Base-by-base conservation (phyloP, 371 early-diverging fungal genomes). In the Mortierella sp. region DNA sequence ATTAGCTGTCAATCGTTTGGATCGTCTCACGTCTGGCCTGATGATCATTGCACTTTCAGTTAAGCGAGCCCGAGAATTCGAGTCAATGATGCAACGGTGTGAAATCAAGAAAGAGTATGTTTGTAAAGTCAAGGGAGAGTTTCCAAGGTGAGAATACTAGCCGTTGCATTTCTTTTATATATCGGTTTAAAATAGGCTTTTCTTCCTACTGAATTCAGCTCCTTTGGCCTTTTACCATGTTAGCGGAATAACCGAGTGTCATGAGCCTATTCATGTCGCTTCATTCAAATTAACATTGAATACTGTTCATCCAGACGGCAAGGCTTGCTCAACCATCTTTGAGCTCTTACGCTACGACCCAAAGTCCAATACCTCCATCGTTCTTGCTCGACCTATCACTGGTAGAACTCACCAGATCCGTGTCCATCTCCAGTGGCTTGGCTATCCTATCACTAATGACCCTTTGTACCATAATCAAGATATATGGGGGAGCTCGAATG, bases 341-440 rank as follows among this genome's bases (percentile, higher is more conserved):
- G 86, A 91, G 49, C 82, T 88, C 3, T 54, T 95, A 3, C 81
- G 83, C 19, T 90, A 87, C 64, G 93, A 94, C 68, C 91, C 73
- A 7, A 61, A 62, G 26, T 53, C 78, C 6, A 51, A 73, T 34
- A 72, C 83, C 19, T 74, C 78, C 10, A 71, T 78, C 53, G 64
- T 76, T 13, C 61, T 68, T n/a, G 70, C 89, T 69, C 58, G 88
- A 61, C 99, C 99, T 0, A 75, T 93, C 26, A 99, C 99, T 0
- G 99, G 99, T 3, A 88, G 99, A 53, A 98, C 99, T 0, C 99
- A 99, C 81, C 99, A 99, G 85, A 99, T 99, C 66, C 93, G 99
- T 55, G 98, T 99, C 19, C 99, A 99, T 84, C 85, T 99, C 53
- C 95, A 96, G 77, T 94, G 90, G 77, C 88, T 99, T 1, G 99